Percentiles rank a stretch among this genome's conserved stretches.
These are phyloP conservation scores for Lachnellula arida DNA, from an alignment of 2,329 filamentous ascomycete species.

Conservation along the genomic window DNA sequence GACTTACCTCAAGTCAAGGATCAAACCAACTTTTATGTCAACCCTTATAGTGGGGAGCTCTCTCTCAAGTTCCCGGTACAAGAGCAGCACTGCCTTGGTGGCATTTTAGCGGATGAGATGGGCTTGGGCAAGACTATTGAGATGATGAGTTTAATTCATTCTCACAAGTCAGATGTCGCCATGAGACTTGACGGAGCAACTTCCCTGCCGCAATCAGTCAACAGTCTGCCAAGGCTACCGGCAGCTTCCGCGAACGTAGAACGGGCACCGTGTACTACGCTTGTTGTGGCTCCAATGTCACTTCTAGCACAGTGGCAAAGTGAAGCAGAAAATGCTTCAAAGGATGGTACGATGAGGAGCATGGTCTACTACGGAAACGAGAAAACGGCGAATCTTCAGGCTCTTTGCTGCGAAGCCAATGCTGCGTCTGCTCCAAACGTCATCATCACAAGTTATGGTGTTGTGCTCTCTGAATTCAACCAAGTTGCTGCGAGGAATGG, in stretches of 20 bases:
- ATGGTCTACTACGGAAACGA: constrained; percentile 91
- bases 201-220: constrained; percentile 40
- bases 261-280: constrained; percentile 77
- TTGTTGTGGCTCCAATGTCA: constrained; percentile 97
- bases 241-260: constrained; percentile 53
- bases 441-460: constrained; percentile 92
- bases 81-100: constrained; percentile 90
- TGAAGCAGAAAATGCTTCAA: constrained; percentile 87
- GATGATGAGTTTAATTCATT: constrained; percentile 90
- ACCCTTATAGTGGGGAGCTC: constrained; percentile 92
- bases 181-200: constrained; percentile 33
- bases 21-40: constrained; percentile 82
- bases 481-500: constrained; percentile 63
- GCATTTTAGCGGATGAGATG: constrained; percentile 95
- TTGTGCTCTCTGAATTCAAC: constrained; percentile 83
- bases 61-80: constrained; percentile 89
- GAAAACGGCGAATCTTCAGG: constrained; percentile 72
- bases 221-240: constrained; percentile 58
- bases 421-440: constrained; percentile 75
- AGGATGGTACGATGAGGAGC: constrained; percentile 73
- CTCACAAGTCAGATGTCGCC: constrained; percentile 61
- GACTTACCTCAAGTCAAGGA: constrained; percentile 61
- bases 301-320: constrained; percentile 96
- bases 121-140: constrained; percentile 97
- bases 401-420: constrained; percentile 72